A percentile compares a stretch with the other conserved stretches of the same genome.
These are phyloP conservation scores for Candida sanyaensis DNA, from an alignment of 1,139 yeast species.

Conservation along the genomic window DNA sequence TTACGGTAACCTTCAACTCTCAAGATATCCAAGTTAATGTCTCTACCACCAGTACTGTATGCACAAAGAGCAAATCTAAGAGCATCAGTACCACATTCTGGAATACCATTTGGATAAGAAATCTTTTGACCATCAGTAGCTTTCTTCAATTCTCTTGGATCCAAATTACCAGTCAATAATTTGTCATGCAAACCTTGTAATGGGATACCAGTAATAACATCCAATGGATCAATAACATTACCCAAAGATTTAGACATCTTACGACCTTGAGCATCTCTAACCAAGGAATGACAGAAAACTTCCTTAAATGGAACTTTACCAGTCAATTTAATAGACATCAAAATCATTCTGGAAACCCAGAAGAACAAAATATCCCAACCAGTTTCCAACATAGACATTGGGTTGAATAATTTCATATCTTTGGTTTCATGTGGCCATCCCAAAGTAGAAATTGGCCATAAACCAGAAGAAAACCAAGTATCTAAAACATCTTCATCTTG, in stretches of 20 bases:
- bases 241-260: slow-evolving; percentile 98
- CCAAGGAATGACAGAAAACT: slow-evolving; percentile 97
- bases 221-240: slow-evolving; percentile 93
- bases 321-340: slow-evolving; percentile 86
- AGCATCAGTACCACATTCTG: slow-evolving; percentile 99
- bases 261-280: slow-evolving; percentile 98
- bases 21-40: slow-evolving; percentile 90
- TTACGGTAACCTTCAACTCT: slow-evolving; percentile 99
- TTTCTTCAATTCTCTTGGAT: slow-evolving; percentile 81
- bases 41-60: slow-evolving; percentile 98
- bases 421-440: slow-evolving; percentile 89
- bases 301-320: slow-evolving; percentile 93
- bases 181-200: slow-evolving; percentile 80
- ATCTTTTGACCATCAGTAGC: slow-evolving; percentile 88
- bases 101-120: slow-evolving; percentile 95
- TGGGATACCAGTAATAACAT: slow-evolving; percentile 86
- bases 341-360: slow-evolving; percentile 98
- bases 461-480: slow-evolving; percentile 98
- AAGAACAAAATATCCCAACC: slow-evolving; percentile 99
- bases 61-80: slow-evolving; percentile 98
- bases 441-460: slow-evolving; percentile 96
- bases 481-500: slow-evolving; percentile 98
- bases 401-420: slow-evolving; percentile 79
- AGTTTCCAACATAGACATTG: slow-evolving; percentile 93
- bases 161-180: slow-evolving; percentile 79